Evolutionary conservation across 73 alveolate genomes (phyloP).

Genomic region (Blepharisma japonicum): DNA sequence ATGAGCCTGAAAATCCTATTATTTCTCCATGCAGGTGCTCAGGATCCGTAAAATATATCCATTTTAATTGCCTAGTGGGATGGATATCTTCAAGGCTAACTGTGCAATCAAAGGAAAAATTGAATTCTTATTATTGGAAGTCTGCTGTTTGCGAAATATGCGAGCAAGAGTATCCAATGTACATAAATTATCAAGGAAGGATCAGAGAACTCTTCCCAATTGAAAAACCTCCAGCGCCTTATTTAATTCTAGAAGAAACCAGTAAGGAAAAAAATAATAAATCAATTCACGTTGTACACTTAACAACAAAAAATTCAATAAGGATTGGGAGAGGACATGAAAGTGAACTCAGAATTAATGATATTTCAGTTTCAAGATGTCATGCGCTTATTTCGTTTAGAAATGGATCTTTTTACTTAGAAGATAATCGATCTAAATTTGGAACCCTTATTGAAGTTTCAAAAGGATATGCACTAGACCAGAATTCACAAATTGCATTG

Average conservation of each 20-base stretch:
- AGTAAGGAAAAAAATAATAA: constrained; percentile 52
- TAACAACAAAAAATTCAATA: constrained; percentile 34
- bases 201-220: constrained; percentile 42
- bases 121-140: constrained; percentile 44
- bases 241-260: constrained; percentile 49
- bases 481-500: not conserved
- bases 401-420: constrained; percentile 46
- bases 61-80: constrained; percentile 44
- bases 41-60: constrained; percentile 72
- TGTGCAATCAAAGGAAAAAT: constrained; percentile 33
- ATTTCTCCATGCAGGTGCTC: constrained; percentile 63
- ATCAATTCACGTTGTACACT: constrained; percentile 44
- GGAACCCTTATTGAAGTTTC: constrained; percentile 57
- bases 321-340: constrained; percentile 80
- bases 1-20: constrained; percentile 48
- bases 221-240: constrained; percentile 34
- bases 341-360: constrained; percentile 53
- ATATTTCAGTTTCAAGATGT: constrained; percentile 70
- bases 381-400: constrained; percentile 50
- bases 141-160: constrained; percentile 67
- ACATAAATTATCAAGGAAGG: constrained; percentile 46
- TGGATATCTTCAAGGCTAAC: constrained; percentile 52
- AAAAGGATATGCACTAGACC: not conserved
- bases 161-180: constrained; percentile 50
- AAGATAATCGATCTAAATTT: constrained; percentile 60